A percentile compares a stretch with the other conserved stretches of the same genome.
phyloP scores from a whole-genome alignment of 768 basidiomycete species.

The Naganishia vishniacii region DNA sequence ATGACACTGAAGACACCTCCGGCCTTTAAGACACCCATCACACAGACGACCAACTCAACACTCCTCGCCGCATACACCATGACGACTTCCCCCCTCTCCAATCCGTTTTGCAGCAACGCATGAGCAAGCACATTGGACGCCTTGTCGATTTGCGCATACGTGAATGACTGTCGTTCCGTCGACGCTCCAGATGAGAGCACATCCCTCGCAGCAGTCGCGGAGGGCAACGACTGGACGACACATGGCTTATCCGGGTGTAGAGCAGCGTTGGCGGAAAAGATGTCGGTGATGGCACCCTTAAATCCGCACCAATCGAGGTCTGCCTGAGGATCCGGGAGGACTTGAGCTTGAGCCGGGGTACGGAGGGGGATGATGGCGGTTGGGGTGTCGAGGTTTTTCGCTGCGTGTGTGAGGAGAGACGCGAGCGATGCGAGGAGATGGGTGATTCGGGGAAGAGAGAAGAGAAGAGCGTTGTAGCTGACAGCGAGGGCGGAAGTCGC shows the following conservation, averaged over 20 bases:
- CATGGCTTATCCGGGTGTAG: conserved; percentile 75
- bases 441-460: conserved; percentile 69
- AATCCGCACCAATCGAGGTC: conserved; percentile 96
- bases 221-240: conserved; percentile 70
- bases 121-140: conserved; percentile 88
- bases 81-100: conserved; percentile 89
- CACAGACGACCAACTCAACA: conserved; percentile 92
- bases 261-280: conserved; percentile 82
- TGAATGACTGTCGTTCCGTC: conserved; percentile 55
- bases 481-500: conserved; percentile 70
- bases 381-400: conserved; percentile 57
- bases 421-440: conserved; percentile 81
- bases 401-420: conserved; percentile 65
- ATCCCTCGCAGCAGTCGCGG: conserved; percentile 26
- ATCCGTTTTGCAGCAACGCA: conserved; percentile 73
- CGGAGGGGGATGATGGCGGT: conserved; percentile 70
- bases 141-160: conserved; percentile 72
- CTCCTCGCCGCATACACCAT: conserved; percentile 96
- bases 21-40: conserved; percentile 91
- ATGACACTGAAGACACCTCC: conserved; percentile 97
- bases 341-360: conserved; percentile 62
- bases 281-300: conserved; percentile 92
- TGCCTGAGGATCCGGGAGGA: conserved; percentile 74
- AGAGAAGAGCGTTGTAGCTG: conserved; percentile 90
- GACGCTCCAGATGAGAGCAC: conserved; percentile 16